These are phyloP conservation scores for Pyronema domesticum DNA, from an alignment of 495 filamentous ascomycete genomes.

Conservation along the genomic window DNA sequence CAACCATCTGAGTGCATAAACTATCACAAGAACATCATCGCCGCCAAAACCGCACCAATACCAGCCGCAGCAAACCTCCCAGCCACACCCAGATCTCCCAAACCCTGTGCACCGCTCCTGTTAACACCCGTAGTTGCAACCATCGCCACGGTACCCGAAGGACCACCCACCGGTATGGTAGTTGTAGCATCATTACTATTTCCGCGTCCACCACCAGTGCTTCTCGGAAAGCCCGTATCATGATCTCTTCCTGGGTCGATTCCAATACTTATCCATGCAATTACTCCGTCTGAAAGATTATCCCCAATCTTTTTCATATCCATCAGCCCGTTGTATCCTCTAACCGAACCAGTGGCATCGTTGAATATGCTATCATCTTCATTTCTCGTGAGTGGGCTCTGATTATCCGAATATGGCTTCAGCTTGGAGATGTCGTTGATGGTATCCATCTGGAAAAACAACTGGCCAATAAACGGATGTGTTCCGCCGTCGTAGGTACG, in stretches of 20 bases:
- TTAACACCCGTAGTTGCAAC: not conserved
- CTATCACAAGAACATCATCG: not conserved
- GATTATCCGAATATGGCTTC: not conserved
- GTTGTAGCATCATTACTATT: not conserved
- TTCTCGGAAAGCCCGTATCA: constrained; percentile 13
- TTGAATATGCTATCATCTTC: not conserved
- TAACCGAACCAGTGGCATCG: not conserved
- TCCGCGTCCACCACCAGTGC: not conserved
- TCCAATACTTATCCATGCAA: constrained; percentile 13
- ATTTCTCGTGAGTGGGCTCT: not conserved
- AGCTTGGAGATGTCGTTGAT: constrained; percentile 33
- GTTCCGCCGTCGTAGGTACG: constrained; percentile 31
- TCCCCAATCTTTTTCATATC: not conserved
- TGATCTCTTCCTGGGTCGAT: constrained; percentile 20
- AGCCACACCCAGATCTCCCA: not conserved
- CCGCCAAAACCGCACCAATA: not conserved
- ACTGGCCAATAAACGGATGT: constrained; percentile 41
- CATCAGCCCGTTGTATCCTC: not conserved
- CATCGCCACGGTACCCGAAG: not conserved
- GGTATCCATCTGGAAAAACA: constrained; percentile 46
- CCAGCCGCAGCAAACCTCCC: not conserved
- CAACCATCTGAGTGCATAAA: too few species aligned
- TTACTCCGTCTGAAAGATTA: not conserved
- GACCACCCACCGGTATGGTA: not conserved
- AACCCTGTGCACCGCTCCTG: not conserved